These are phyloP conservation scores for Geotrichum bryndzae DNA, from an alignment of 1,139 yeast species.

Conservation along the genomic window DNA sequence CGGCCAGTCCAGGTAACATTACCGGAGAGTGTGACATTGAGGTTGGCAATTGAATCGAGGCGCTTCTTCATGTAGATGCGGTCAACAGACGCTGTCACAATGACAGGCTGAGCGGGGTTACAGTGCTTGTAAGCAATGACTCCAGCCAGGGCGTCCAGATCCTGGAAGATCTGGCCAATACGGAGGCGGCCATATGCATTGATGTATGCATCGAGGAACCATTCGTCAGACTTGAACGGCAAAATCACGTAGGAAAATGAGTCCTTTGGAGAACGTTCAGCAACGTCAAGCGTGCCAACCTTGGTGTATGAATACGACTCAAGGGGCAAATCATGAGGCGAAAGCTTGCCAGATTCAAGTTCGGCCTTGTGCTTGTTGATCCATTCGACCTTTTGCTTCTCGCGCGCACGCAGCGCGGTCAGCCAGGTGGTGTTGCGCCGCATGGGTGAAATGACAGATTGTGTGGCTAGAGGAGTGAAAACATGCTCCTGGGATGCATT, in stretches of 20 bases:
- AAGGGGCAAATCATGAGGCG: conserved; percentile 17
- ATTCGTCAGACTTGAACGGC: conserved; percentile 78
- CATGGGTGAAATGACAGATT: conserved; percentile 34
- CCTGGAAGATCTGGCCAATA: conserved; percentile 89
- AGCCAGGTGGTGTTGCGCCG: conserved; percentile 60
- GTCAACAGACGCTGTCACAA: conserved; percentile 92
- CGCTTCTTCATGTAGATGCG: conserved; percentile 82
- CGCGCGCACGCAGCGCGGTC: conserved; percentile 71
- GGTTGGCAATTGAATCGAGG: conserved; percentile 68
- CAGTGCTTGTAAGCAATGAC: conserved; percentile 82
- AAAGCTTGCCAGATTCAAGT: conserved; percentile 15
- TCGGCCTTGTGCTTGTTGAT: conserved; percentile 21
- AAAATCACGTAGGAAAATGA: conserved; percentile 67
- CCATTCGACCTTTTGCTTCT: conserved; percentile 64
- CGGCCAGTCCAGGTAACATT: conserved; percentile 90
- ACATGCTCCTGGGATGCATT: conserved; percentile 20
- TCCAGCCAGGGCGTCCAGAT: conserved; percentile 84
- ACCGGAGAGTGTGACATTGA: conserved; percentile 78
- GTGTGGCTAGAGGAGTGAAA: conserved; percentile 35
- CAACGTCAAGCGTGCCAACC: conserved; percentile 51
- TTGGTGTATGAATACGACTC: conserved; percentile 53
- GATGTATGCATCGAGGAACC: conserved; percentile 80
- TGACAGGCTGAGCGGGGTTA: conserved; percentile 85
- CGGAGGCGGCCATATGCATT: conserved; percentile 84
- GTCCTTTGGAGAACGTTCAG: conserved; percentile 68